Base-by-base conservation (phyloP, 2,329 filamentous ascomycete species). In the Fusarium subtropicale region DNA sequence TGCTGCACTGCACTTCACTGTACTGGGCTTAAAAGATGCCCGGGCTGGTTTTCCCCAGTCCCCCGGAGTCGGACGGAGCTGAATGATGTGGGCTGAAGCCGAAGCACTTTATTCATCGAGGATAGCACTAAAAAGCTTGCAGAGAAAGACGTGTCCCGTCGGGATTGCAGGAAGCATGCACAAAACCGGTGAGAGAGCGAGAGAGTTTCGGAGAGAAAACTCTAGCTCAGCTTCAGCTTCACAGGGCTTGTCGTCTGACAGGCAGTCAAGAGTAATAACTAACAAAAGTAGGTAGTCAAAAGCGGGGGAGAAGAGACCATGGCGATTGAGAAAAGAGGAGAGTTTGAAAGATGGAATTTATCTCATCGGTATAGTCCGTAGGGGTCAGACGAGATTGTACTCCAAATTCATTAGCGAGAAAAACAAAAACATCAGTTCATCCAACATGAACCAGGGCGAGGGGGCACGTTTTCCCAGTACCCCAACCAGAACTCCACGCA, bases 41-140 rank as follows among this genome's bases (percentile, higher is more conserved):
- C 48, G 34, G 48, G 34, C 38, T 60, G 48, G 50, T 69, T 67
- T 71, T 41, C 55, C 67, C 68, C 67, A 68, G 60, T 70, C 64
- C 60, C 42, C 71, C 69, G 64, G 60, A 53, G 62, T 71, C 51
- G 45, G 50, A 72, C 71, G 71, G 66, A 73, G 66, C 69, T 74
- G 66, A 60, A 66, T 36, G 38, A 26, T 62, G 51, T 45, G 67
- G 67, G 63, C 58, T 71, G 50, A 46, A 51, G 41, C 44, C 46
- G 56, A 46, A 47, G 42, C 45, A 42, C 26, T 30, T 36, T 38
- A 51, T 45, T 46, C 18, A 44, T 30, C 13, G 24, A 41, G 18
- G 18, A 28, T 12, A 9, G 15, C 53, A 39, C 36, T n/a, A 33
- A 31, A 60, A 64, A 36, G 38, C 33, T 45, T 57, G 36, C 55